These are phyloP conservation scores for Lachnellula arida DNA, from an alignment of 2,329 filamentous ascomycete species.

Conservation along the genomic window DNA sequence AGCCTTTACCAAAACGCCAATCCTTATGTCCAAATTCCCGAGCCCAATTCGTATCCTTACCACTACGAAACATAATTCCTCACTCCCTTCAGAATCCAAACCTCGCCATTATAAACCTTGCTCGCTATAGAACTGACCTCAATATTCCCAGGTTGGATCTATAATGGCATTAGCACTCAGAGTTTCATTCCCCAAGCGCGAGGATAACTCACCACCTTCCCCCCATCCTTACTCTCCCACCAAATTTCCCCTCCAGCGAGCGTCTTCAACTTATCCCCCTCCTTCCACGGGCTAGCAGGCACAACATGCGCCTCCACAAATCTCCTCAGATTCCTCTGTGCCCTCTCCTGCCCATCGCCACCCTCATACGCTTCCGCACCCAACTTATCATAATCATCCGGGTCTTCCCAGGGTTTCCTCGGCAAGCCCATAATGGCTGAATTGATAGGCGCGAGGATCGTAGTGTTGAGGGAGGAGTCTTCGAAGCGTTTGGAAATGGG, in stretches of 20 bases:
- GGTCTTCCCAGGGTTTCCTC: constrained; percentile 81
- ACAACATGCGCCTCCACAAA: constrained; percentile 89
- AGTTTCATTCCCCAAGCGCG: background rate
- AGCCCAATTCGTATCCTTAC: background rate
- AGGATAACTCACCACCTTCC: constrained; percentile 53
- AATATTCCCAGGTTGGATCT: constrained; percentile 76
- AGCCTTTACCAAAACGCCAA: background rate
- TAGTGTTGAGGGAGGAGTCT: constrained; percentile 64
- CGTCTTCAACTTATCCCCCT: constrained; percentile 61
- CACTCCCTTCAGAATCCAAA: constrained; percentile 57
- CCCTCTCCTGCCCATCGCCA: constrained; percentile 67
- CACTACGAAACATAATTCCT: constrained; percentile 27
- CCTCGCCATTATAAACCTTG: constrained; percentile 79
- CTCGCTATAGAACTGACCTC: constrained; percentile 71
- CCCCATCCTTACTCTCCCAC: constrained; percentile 72
- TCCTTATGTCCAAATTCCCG: background rate
- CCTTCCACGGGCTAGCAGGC: constrained; percentile 67
- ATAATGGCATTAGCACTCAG: constrained; percentile 12
- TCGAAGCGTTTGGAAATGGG: constrained; percentile 65
- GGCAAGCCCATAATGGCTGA: constrained; percentile 71
- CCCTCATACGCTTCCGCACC: constrained; percentile 74
- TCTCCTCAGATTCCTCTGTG: constrained; percentile 66
- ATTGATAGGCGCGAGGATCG: constrained; percentile 84
- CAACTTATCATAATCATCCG: constrained; percentile 62
- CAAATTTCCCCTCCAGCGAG: constrained; percentile 66